A percentile compares a stretch with the other conserved stretches of the same genome.
Conservation (phyloP, 2,329 filamentous ascomycete genomes). For the Xylaria sp. region DNA sequence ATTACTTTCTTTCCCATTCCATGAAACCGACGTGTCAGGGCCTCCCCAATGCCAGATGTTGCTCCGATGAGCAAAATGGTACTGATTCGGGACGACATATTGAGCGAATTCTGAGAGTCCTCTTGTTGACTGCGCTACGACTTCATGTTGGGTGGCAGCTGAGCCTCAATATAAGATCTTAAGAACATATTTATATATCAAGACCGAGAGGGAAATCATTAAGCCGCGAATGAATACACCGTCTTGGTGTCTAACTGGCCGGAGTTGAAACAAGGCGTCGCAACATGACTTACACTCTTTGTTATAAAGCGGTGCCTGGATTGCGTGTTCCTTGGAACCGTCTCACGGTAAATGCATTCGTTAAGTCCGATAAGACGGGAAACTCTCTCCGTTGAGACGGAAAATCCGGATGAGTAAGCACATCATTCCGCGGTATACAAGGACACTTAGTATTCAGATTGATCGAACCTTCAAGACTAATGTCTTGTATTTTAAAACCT, state of each 20-base stretch:
- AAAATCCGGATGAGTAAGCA: not conserved
- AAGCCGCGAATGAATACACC: not conserved
- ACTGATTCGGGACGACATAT: constrained; percentile 1
- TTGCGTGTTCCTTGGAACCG: not conserved
- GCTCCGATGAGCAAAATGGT: not conserved
- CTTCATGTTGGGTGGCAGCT: not conserved
- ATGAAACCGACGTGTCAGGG: not conserved
- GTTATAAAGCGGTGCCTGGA: too few relatives aligned
- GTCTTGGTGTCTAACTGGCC: not conserved
- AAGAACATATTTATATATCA: not conserved
- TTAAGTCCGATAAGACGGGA: not conserved
- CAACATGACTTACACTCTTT: not conserved
- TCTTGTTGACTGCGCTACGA: not conserved
- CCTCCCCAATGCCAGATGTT: not conserved
- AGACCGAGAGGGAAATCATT: not conserved
- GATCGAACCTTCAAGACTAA: too few relatives aligned
- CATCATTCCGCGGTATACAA: not conserved
- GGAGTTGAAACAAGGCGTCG: not conserved
- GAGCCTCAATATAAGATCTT: not conserved
- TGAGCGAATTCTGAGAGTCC: not conserved
- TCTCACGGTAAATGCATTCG: not conserved
- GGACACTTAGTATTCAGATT: not conserved
- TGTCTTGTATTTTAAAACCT: too few relatives aligned
- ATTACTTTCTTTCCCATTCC: not conserved
- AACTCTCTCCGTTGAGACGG: not conserved